Base-by-base conservation (phyloP, 1,284 basidiomycete genomes). In the Cryptococcus maquisensis region DNA sequence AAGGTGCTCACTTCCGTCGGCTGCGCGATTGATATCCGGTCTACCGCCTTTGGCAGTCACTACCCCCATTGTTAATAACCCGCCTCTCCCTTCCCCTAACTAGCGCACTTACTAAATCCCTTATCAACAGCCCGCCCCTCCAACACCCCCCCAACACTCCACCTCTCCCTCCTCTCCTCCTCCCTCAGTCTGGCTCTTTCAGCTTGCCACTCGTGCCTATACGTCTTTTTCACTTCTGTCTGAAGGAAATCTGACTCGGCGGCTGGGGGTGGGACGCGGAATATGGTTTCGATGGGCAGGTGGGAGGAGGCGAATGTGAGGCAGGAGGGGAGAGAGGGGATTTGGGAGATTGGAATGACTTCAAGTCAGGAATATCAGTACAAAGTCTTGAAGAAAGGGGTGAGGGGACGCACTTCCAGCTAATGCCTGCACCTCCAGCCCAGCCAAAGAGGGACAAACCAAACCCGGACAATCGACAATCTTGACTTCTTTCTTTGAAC, bases 311-410 rank as follows among this genome's bases (percentile, higher is more conserved):
- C 84, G 64, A 84, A 85, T 64, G 86, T 78, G 35, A 89, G 81
- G 65, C 87, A 91, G 20, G 85, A 81, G 0, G 88, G 83, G 18
- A 92, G 79, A 0, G 89, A 89, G 32, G 89, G 86, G 52, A 94
- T 85, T 63, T 86, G 87, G 20, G 86, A 88, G 57, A 96, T 94
- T 12, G 91, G 90, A n/a, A 95, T 79, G 62, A 92, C 84, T 89
- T 70, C 21, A 60, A 28, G 13, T 40, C 28, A 40, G 42, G 24
- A n/a, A 12, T 9, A 16, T 16, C 20, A 15, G 16, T n/a, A 39
- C 32, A 21, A 44, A 44, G 5, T 39, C 37, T 28, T 32, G 32
- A 37, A 49, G 8, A 21, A 18, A 21, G 43, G 20, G 50, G 28
- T n/a, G 15, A 23, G 13, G 46, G 12, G n/a, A 70, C 74, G 56